A percentile compares a stretch with the other conserved stretches of the same genome.
phyloP scores from a whole-genome alignment of 495 filamentous ascomycete species.

The Pyrenula massariospora region DNA sequence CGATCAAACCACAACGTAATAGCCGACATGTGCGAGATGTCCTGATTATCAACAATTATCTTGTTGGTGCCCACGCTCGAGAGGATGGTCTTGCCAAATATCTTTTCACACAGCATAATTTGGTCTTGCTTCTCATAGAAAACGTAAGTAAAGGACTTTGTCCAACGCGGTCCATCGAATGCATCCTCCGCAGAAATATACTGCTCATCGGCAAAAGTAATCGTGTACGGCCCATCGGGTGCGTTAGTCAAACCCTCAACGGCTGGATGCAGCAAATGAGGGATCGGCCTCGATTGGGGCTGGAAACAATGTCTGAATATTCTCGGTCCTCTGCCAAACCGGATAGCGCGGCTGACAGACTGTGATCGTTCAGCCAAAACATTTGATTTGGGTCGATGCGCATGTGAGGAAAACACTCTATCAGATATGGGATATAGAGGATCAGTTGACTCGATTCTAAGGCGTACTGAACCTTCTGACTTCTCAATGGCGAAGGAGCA shows the following conservation, averaged over 20 bases:
- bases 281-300: background rate
- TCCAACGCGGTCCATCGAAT: background rate
- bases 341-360: background rate
- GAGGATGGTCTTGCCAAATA: background rate
- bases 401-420: background rate
- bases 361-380: background rate
- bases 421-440: background rate
- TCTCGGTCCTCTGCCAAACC: background rate
- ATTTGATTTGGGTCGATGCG: background rate
- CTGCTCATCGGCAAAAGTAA: background rate
- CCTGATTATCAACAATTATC: background rate
- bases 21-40: background rate
- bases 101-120: background rate
- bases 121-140: background rate
- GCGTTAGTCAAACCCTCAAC: background rate
- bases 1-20: background rate
- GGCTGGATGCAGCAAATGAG: background rate
- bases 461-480: background rate
- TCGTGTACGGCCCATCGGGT: background rate
- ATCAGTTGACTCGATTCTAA: too few species aligned
- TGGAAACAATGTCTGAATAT: background rate
- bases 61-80: background rate
- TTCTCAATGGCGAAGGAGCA: background rate
- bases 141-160: background rate
- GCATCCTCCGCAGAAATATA: background rate